phyloP scores from a whole-genome alignment of 345 rosid species.

The Pistacia vera region DNA sequence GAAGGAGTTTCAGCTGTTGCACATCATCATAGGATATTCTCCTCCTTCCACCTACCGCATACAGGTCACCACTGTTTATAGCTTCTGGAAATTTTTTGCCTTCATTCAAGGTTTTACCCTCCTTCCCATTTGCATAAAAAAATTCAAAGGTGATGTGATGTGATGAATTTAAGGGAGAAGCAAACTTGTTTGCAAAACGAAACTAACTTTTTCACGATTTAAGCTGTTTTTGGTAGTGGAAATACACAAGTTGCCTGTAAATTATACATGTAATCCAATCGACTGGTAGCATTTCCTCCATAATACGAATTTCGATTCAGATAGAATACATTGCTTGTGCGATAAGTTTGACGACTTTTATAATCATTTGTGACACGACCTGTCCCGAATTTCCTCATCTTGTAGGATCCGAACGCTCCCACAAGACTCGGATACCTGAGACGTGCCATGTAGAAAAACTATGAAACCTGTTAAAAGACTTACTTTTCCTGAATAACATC shows the following conservation, averaged over 20 bases:
- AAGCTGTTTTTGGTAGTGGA: neutral
- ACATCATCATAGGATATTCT: conserved; percentile 29
- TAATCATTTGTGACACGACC: neutral
- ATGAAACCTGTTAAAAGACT: too few species aligned
- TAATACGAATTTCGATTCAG: conserved; percentile 3
- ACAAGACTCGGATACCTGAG: too few species aligned
- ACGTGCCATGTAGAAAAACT: too few species aligned
- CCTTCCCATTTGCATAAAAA: neutral
- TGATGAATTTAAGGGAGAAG: conserved; percentile 1
- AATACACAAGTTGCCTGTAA: neutral
- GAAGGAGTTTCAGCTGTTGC: conserved; percentile 38
- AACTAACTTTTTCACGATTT: neutral
- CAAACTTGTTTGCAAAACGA: conserved; percentile 8
- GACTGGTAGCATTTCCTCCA: neutral
- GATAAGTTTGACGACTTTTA: neutral
- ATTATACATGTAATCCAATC: neutral
- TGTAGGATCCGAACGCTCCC: too few species aligned
- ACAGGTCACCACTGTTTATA: conserved; percentile 6
- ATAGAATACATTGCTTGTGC: conserved; percentile 1
- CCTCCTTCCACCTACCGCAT: neutral
- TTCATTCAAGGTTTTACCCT: neutral
- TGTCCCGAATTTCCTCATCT: too few species aligned
- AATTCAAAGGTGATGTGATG: neutral
- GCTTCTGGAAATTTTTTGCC: conserved; percentile 14
- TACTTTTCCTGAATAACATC: too few species aligned